Evolutionary conservation across 2,329 filamentous ascomycete genomes (phyloP), one percentile per base, ranked within the genome.

Genomic region (Aspergillus neoniger): DNA sequence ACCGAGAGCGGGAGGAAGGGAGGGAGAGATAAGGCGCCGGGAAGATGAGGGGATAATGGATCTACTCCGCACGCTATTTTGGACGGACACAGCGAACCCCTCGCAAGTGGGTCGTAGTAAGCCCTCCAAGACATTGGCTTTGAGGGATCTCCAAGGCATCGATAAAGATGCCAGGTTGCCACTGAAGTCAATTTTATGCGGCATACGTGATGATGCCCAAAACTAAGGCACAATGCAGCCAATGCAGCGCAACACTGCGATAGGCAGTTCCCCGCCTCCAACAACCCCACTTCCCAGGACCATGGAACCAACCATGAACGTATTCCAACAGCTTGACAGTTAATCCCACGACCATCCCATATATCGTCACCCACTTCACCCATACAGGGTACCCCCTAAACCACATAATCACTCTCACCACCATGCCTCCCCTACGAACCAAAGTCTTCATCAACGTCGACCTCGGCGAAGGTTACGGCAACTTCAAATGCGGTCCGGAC

Each of bases 401-500:
- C 53, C 48, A n/a, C 21, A 57, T 30, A 36, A 36, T 12, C 12
- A 36, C 30, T 4, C 14, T 14, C 32, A 9, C 54, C 30, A 39
- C 32, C 21, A 62, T 60, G 57, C 53, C 54, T 30, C 60, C 57
- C 9, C 59, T 56, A 32, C 55, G 28, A 28, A 52, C 53, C 36
- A 62, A 60, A 39, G 57, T 49, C 7, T 55, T 60, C 36, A 57
- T 62, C 50, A 60, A 62, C 38, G 50, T 51, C 41, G 60, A 62
- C 48, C 53, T 62, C 36, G 60, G 60, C 19, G 60, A 62, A 49
- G 60, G 73, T 48, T 82, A 78, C 55, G 80, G 81, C 39, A 81
- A 81, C 57, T 81, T 74, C 69, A 67, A 67, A 51, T 78, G 76
- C 62, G 85, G 85, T 17, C 85, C 85, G 4, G 86, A 88, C 63